Conservation (phyloP, 192 early-diverging fungal species). For the Mycoemilia scoparia region DNA sequence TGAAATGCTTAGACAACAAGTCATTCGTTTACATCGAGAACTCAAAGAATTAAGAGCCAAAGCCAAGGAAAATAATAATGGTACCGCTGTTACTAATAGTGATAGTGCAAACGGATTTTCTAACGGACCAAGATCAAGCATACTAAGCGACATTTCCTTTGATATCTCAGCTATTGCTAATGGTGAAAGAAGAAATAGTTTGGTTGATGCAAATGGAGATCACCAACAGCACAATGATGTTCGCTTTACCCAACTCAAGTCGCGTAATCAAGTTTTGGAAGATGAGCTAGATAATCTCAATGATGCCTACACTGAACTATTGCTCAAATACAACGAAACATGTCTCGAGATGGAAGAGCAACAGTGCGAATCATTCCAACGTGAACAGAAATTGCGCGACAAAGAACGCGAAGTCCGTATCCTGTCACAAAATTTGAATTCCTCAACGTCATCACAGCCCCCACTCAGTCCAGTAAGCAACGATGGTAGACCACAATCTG, state of each 20-base stretch:
- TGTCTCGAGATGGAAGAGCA: constrained; percentile 31
- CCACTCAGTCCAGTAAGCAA: neutral
- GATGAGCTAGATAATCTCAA: constrained; percentile 29
- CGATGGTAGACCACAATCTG: constrained; percentile 4
- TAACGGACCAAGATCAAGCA: too few relatives aligned
- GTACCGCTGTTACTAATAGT: neutral
- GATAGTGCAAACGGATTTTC: too few relatives aligned
- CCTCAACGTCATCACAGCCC: neutral
- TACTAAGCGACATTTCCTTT: too few relatives aligned
- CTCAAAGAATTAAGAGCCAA: constrained; percentile 18
- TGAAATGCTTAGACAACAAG: constrained; percentile 44
- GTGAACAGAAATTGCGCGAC: constrained; percentile 29
- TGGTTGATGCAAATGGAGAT: constrained; percentile 4
- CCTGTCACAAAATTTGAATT: constrained; percentile 7
- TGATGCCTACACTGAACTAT: constrained; percentile 33
- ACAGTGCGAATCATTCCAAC: constrained; percentile 23
- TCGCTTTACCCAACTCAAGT: neutral
- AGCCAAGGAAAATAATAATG: constrained; percentile 2
- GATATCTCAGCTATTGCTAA: constrained; percentile 1
- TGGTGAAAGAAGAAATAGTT: constrained; percentile 5
- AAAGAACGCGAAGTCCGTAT: constrained; percentile 23
- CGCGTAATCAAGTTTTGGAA: constrained; percentile 26
- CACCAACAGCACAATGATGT: neutral
- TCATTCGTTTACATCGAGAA: constrained; percentile 40
- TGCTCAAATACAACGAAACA: constrained; percentile 33